These are phyloP conservation scores for Annulohypoxylon maeteangense DNA, from an alignment of 495 filamentous ascomycete genomes.

Conservation along the genomic window DNA sequence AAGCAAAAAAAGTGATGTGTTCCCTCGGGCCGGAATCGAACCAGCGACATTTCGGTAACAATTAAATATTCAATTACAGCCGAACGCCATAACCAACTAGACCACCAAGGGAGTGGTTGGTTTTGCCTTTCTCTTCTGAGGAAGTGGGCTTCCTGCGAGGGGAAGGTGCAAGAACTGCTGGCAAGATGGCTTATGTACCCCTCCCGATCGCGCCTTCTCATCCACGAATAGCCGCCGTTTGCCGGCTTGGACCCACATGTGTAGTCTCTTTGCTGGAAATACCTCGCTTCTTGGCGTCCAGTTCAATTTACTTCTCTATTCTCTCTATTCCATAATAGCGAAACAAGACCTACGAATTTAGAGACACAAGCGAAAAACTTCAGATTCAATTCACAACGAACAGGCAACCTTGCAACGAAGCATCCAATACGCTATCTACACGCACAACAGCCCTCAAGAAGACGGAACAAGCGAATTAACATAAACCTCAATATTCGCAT, in stretches of 20 bases:
- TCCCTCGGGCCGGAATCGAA: conserved; percentile 42
- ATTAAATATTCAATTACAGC: conserved; percentile 36
- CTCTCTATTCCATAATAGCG: too few species aligned
- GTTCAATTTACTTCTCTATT: too few species aligned
- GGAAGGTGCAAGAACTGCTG: conserved; percentile 17
- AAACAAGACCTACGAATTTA: too few species aligned
- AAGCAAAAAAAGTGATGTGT: conserved; percentile 32
- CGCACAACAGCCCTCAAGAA: not conserved
- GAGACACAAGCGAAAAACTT: too few species aligned
- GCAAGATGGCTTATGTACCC: not conserved
- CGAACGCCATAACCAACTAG: conserved; percentile 47
- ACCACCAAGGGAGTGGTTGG: conserved; percentile 39
- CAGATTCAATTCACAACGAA: too few species aligned
- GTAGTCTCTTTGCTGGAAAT: not conserved
- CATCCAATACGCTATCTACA: too few species aligned
- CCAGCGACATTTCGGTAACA: conserved; percentile 43
- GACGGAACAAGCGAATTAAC: conserved; percentile 48
- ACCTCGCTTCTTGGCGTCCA: not conserved
- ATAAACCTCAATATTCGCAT: conserved; percentile 49
- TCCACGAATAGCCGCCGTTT: not conserved
- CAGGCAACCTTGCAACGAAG: too few species aligned
- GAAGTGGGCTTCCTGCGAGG: conserved; percentile 42
- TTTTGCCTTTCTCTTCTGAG: conserved; percentile 15
- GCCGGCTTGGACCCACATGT: not conserved
- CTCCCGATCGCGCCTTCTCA: not conserved